phyloP scores from a whole-genome alignment of 225 moss, liverwort and hornwort species.

The Polytrichum commune region DNA sequence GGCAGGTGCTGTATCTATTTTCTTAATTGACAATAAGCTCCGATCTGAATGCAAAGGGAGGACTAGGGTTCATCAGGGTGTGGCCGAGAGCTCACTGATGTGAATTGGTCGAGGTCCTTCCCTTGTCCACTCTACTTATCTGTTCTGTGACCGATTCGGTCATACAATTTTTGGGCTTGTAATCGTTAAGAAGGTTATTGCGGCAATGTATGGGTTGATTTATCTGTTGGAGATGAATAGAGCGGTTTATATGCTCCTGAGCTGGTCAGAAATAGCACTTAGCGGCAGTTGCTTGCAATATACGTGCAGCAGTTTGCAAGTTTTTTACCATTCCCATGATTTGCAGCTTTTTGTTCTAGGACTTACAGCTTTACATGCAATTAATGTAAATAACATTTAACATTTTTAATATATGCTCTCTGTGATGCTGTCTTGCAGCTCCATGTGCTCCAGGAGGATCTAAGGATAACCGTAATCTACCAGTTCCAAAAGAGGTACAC shows the following conservation, averaged over 20 bases:
- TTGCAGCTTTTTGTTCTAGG: no score
- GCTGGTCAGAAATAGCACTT: no score
- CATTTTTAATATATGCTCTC: background rate
- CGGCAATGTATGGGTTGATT: no score
- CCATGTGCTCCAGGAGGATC: constrained; percentile 92
- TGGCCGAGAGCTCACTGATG: background rate
- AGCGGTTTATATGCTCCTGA: no score
- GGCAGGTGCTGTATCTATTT: background rate
- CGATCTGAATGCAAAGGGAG: background rate
- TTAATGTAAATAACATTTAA: background rate
- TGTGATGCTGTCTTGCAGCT: constrained; percentile 44
- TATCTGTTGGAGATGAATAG: no score
- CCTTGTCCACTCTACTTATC: background rate
- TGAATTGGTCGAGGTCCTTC: no score
- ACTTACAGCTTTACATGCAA: no score
- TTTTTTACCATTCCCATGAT: background rate
- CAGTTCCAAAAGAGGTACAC: constrained; percentile 76
- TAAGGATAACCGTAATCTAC: constrained; percentile 85
- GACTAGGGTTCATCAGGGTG: background rate
- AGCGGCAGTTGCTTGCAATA: background rate
- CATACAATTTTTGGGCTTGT: no score
- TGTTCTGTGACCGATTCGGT: background rate
- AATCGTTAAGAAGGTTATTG: no score
- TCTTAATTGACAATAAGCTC: background rate
- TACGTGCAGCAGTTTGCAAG: background rate